These are phyloP conservation scores for Mesembryanthemum crystallinum DNA, from an alignment of 148 eudicot species.

Conservation along the genomic window DNA sequence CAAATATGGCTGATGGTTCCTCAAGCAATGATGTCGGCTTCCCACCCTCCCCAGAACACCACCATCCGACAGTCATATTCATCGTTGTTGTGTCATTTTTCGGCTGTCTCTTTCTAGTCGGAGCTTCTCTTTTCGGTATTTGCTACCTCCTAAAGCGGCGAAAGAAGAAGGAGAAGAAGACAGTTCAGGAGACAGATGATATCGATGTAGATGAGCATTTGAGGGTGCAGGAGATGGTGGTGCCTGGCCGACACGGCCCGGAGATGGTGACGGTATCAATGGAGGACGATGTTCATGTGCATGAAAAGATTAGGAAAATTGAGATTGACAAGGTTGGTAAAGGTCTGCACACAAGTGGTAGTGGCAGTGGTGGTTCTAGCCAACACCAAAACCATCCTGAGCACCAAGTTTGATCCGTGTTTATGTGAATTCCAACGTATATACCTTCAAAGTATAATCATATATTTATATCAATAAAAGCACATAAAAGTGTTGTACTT, in stretches of 20 bases:
- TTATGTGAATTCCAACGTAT: background rate
- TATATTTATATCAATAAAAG: no score
- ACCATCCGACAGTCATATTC: conserved; percentile 25
- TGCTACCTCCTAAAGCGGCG: conserved; percentile 24
- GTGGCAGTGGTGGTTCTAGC: conserved; percentile 19
- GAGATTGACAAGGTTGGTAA: conserved; percentile 28
- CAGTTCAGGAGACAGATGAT: conserved; percentile 27
- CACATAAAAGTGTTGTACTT: no score
- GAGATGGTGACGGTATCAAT: conserved; percentile 25
- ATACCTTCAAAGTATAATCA: no score
- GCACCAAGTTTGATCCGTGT: conserved; percentile 21
- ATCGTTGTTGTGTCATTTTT: conserved; percentile 27
- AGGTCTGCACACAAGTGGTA: conserved; percentile 3
- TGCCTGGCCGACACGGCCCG: conserved; percentile 33
- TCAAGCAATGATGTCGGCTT: background rate
- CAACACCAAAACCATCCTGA: conserved; percentile 22
- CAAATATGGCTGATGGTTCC: conserved; percentile 22
- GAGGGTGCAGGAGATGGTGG: conserved; percentile 34
- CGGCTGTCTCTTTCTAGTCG: conserved; percentile 29
- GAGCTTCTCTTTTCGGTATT: conserved; percentile 23
- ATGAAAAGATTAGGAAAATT: conserved; percentile 20
- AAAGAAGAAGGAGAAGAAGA: conserved; percentile 23
- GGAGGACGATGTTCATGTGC: conserved; percentile 35
- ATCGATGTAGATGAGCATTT: conserved; percentile 35
- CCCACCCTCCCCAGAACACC: conserved; percentile 21